Evolutionary conservation across 1,284 basidiomycete species (phyloP), one percentile per base, ranked within the genome.

Genomic region (Sporisorium sorghi): DNA sequence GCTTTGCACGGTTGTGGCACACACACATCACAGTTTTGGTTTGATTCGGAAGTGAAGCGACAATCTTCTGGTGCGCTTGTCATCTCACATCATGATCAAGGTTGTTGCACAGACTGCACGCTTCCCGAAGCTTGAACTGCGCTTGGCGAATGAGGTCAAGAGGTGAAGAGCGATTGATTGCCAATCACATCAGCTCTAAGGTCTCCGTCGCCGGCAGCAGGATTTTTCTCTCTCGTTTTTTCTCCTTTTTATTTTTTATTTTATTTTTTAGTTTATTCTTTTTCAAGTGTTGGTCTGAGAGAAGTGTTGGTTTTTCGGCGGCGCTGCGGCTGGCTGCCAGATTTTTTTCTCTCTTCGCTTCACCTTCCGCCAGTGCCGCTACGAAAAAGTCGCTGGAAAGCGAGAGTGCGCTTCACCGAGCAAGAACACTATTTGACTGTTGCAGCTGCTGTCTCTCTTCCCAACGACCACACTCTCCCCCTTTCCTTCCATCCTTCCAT

Each of bases 41-140:
- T 54, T 64, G n/a, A n/a, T n/a, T 53, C 44, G 50, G 39, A 49
- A 44, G 56, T 56, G 54, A 57, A 56, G 42, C 53, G 43, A 49
- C 19, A 48, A 49, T 21, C 7, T 23, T 12, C 17, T 35, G 32
- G 30, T 49, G 32, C 32, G 30, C 32, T 30, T 11, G 12, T 17
- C n/a, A 33, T n/a, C 12, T 8, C 37, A 19, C n/a, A 8, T 49
- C 19, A 24, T 21, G 47, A 8, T n/a, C 21, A 35, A 33, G 32
- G 26, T n/a, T 19, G 28, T 47, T 28, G 14, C n/a, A 10, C 37
- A 40, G 37, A 40, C 37, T 19, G 37, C n/a, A 30, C 17, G 28
- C 46, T 19, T n/a, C n/a, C n/a, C 28, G 46, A 47, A 30, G 17
- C 19, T 33, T 49, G 8, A 14, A 24, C 8, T 23, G 50, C 19